Evolutionary conservation across 495 filamentous ascomycete genomes (phyloP), one percentile per base, ranked within the genome.

Genomic region (Hyaloscypha variabilis): DNA sequence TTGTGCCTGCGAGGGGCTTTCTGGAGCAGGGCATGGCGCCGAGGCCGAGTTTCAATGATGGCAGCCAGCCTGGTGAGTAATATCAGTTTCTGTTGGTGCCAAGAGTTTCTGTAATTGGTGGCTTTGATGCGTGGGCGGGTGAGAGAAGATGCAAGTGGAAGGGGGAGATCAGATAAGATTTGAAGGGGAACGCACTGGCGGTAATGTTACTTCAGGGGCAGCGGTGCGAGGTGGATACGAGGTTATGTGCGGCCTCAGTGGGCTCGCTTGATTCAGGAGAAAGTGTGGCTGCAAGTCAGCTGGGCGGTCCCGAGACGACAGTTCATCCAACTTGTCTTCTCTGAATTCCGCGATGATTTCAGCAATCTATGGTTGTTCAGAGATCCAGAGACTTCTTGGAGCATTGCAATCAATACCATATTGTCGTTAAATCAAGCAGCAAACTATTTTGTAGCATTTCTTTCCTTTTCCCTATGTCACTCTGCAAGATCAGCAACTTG

Each of bases 1-100:
- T 90, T 60, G 75, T 90, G 10, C 90, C 92, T 23, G 91, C 91
- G 17, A 80, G 86, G 71, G 92, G 91, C 0, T 99, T 99, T 71
- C 82, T 97, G 29, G 82, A 96, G 49, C 86, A 87, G 57, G 91
- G 91, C 62, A 88, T 99, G 82, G 88, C 87, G 0, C 91, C 91
- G 0, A 82, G 91, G 60, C 93, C 93, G 2, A 90, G 85, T 2
- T 98, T 99, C 79, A 97, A 99, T 75, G 94, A 99, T 74, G 83
- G 85, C 29, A 90, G 91, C 0, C 77, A 77, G n/a, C 79, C 82
- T 14, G 79, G 77, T 75, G 75, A 75, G 60, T 78, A 30, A 10
- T 64, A 69, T 64, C 53, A 61, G 58, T 67, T 36, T 52, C 17
- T 19, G 19, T 29, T 28, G 31, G 42, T 49, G 54, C 8, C 51